phyloP scores from a whole-genome alignment of 1,284 basidiomycete genomes.

The Cryptococcus depauperatus region DNA sequence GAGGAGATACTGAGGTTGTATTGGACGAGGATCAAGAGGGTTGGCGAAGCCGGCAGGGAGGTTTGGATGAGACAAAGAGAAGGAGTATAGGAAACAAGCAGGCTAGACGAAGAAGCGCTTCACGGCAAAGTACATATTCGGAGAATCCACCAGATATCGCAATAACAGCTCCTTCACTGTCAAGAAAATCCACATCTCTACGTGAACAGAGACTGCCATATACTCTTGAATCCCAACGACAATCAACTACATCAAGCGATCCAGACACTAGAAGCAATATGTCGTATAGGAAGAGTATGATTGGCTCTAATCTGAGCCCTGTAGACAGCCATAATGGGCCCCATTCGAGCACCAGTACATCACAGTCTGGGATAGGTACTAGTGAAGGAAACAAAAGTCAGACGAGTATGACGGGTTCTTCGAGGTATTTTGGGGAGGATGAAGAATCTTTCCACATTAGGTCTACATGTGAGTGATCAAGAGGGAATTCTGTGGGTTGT shows the following conservation, averaged over 20 bases:
- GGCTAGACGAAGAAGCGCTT: constrained; percentile 4
- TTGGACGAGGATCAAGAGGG: too few relatives aligned
- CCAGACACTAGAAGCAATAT: too few relatives aligned
- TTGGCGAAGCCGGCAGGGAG: too few relatives aligned
- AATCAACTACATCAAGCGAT: too few relatives aligned
- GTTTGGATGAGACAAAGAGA: too few relatives aligned
- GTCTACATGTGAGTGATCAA: constrained; percentile 59
- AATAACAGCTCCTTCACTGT: constrained; percentile 1
- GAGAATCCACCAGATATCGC: constrained; percentile 4
- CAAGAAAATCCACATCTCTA: too few relatives aligned
- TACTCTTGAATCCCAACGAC: too few relatives aligned
- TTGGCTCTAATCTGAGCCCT: constrained; percentile 9
- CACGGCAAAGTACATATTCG: too few relatives aligned
- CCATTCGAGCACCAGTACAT: background rate
- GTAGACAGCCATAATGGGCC: background rate
- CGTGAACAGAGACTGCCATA: too few relatives aligned
- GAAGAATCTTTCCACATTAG: constrained; percentile 77
- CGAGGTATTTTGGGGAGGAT: constrained; percentile 55
- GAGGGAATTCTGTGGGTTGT: background rate
- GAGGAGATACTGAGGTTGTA: too few relatives aligned
- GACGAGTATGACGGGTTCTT: constrained; percentile 21
- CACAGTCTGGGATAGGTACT: too few relatives aligned
- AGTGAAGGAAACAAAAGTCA: constrained; percentile 11
- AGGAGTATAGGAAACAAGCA: background rate
- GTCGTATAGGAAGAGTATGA: too few relatives aligned